Percentiles rank a stretch among this genome's conserved stretches.
Conservation (phyloP, 345 rosid species). For the Syzygium jambos region DNA sequence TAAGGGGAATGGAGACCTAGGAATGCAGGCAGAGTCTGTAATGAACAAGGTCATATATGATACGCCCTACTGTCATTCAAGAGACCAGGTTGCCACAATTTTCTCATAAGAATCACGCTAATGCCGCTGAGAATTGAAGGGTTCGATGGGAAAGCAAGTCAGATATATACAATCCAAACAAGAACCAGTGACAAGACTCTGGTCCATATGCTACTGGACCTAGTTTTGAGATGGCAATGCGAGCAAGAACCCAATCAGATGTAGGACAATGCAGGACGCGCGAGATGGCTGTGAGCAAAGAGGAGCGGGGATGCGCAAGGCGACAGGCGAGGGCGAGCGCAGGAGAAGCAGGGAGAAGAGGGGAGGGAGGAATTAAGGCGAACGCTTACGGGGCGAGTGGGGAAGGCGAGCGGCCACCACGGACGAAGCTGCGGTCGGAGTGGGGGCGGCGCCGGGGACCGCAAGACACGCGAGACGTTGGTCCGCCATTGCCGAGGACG, state of each 20-base stretch:
- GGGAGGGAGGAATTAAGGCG: neutral
- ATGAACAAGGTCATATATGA: neutral
- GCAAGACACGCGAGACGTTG: neutral
- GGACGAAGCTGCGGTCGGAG: neutral
- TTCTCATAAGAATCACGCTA: neutral
- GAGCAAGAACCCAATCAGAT: neutral
- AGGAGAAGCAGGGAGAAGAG: neutral
- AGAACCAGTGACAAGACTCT: neutral
- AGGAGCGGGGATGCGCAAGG: neutral
- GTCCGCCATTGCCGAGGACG: neutral
- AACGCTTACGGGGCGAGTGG: neutral
- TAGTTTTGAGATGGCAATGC: neutral
- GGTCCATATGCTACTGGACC: neutral
- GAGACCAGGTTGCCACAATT: neutral
- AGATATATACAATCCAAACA: neutral
- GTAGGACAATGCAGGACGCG: neutral
- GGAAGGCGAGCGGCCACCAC: neutral
- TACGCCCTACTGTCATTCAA: neutral
- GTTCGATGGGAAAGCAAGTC: neutral
- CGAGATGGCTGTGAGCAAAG: neutral
- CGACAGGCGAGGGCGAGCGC: neutral
- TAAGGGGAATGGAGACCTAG: neutral
- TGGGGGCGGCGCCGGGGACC: neutral
- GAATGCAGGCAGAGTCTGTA: neutral
- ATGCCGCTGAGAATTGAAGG: neutral